Conservation (phyloP, 2,329 filamentous ascomycete genomes). For the Aspergillus tamarii region DNA sequence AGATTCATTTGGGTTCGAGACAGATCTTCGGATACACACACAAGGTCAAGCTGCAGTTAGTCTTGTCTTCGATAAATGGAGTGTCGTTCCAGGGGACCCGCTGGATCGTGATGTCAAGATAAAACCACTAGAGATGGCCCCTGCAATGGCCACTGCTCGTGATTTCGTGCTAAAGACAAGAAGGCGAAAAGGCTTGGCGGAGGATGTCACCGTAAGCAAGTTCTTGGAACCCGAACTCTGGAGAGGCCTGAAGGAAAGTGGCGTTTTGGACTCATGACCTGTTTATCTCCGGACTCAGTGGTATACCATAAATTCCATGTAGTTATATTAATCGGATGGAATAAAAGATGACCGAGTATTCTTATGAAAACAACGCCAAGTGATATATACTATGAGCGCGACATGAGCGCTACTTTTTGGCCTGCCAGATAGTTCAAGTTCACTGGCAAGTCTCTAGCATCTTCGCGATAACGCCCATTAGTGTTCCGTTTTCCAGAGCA, state of each 20-base stretch:
- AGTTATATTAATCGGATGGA: constrained; percentile 24
- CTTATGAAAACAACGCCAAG: neutral
- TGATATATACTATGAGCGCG: neutral
- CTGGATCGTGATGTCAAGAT: constrained; percentile 84
- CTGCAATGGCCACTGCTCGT: constrained; percentile 83
- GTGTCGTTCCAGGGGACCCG: constrained; percentile 91
- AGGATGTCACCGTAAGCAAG: constrained; percentile 94
- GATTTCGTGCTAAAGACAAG: constrained; percentile 98
- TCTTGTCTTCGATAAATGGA: constrained; percentile 95
- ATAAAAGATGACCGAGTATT: neutral
- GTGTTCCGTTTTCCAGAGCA: constrained; percentile 87
- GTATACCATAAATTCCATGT: constrained; percentile 15
- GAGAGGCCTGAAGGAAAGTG: constrained; percentile 82
- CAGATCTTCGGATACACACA: constrained; percentile 92
- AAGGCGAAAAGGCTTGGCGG: constrained; percentile 86
- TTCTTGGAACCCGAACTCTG: constrained; percentile 96
- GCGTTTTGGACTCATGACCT: constrained; percentile 69
- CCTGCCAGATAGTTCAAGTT: constrained; percentile 13
- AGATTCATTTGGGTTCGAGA: constrained; percentile 97
- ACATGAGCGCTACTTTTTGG: neutral
- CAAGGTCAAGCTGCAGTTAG: constrained; percentile 89
- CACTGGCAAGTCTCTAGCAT: constrained; percentile 86
- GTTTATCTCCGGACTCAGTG: constrained; percentile 5
- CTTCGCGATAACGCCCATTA: constrained; percentile 85
- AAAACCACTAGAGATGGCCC: constrained; percentile 82